Evolutionary conservation across 805 yeast species (phyloP).

Genomic region (Yamadazyma endophytica): DNA sequence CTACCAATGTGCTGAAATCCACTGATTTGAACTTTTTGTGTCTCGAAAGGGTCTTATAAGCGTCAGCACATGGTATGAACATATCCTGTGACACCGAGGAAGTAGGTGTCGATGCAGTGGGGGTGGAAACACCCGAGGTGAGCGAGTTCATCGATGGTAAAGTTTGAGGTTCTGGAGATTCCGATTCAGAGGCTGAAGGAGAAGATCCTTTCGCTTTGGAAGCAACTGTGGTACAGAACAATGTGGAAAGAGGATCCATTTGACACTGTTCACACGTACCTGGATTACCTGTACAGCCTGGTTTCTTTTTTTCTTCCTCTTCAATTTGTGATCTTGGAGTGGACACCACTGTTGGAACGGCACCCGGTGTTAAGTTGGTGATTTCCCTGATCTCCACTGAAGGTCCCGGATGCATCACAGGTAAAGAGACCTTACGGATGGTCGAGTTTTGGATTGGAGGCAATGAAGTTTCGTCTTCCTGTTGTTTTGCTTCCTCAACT

Average conservation of each 20-base stretch:
- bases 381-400: slow-evolving; percentile 48
- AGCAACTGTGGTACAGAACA: slow-evolving; percentile 85
- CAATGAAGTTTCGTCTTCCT: slow-evolving; percentile 28
- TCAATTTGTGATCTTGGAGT: slow-evolving; percentile 5
- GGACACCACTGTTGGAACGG: slow-evolving; percentile 30
- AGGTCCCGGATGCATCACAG: slow-evolving; percentile 64
- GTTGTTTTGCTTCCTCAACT: slow-evolving; percentile 33
- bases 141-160: slow-evolving; percentile 3
- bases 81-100: slow-evolving; percentile 26
- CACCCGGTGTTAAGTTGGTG: slow-evolving; percentile 35
- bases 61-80: slow-evolving; percentile 86
- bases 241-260: slow-evolving; percentile 79
- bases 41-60: slow-evolving; percentile 79
- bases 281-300: slow-evolving; percentile 80
- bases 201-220: slow-evolving; percentile 35
- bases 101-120: slow-evolving; percentile 14
- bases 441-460: slow-evolving; percentile 36
- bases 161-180: slow-evolving; percentile 1
- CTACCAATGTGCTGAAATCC: slow-evolving; percentile 70
- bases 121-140: slow-evolving; percentile 12
- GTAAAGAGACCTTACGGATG: slow-evolving; percentile 40
- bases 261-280: slow-evolving; percentile 85
- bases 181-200: neutral
- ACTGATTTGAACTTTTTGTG: slow-evolving; percentile 73
- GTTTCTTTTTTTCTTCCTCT: slow-evolving; percentile 8